Evolutionary conservation across 2,329 filamentous ascomycete genomes (phyloP).

Genomic region (Trichoderma lentiforme): DNA sequence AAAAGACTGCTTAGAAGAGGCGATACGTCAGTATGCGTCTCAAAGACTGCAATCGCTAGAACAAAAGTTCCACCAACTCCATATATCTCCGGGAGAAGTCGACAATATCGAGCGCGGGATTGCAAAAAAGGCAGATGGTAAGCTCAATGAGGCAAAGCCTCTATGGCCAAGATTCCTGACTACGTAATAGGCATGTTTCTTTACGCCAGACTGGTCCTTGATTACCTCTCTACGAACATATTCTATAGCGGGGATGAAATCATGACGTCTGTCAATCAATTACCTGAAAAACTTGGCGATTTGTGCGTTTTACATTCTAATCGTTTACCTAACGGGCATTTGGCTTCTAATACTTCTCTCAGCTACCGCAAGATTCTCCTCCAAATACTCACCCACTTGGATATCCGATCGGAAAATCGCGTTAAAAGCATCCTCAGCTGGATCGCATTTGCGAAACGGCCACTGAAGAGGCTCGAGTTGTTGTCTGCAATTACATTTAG

Average conservation of each 20-base stretch:
- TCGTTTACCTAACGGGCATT: not conserved
- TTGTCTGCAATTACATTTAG: not conserved
- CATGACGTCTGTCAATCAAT: not conserved
- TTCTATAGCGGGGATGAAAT: not conserved
- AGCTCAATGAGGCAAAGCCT: accelerated
- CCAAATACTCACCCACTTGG: not conserved
- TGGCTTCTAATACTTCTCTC: not conserved
- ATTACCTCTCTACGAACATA: not conserved
- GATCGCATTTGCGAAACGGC: not conserved
- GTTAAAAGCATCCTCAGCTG: not conserved
- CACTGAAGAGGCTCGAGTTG: not conserved
- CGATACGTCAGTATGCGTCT: not conserved
- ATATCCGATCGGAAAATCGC: not conserved
- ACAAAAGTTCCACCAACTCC: not conserved
- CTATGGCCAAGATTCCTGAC: not conserved
- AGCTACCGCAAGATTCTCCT: not conserved
- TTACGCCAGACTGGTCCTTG: not conserved
- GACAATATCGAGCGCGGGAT: not conserved
- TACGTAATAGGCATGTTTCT: not conserved
- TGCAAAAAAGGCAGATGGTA: not conserved
- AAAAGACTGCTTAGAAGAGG: not conserved
- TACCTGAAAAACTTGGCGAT: not conserved
- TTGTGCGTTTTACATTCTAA: not conserved
- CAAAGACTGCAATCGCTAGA: not conserved
- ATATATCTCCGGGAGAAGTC: not conserved